phyloP scores from a whole-genome alignment of 768 basidiomycete genomes.

The Trametes cingulata region DNA sequence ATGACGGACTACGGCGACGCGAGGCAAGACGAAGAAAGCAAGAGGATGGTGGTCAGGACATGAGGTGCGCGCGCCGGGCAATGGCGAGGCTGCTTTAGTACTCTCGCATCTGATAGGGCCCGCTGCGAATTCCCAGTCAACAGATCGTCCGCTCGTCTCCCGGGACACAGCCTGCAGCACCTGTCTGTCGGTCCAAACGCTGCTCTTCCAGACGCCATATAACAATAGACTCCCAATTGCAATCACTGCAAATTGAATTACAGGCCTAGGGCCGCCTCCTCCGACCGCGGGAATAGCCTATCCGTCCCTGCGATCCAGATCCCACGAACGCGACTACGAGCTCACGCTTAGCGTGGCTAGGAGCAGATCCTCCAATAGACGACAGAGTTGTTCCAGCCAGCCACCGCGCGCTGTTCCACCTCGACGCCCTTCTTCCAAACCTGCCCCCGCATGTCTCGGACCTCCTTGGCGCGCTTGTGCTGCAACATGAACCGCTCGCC shows the following conservation, averaged over 20 bases:
- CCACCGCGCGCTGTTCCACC: constrained; percentile 65
- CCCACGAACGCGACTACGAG: constrained; percentile 2
- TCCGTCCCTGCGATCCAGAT: constrained; percentile 3
- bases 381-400: constrained; percentile 62
- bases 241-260: neutral
- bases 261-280: neutral
- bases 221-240: neutral
- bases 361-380: constrained; percentile 68
- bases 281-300: constrained; percentile 8
- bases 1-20: neutral
- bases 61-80: constrained; percentile 13
- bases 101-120: constrained; percentile 4
- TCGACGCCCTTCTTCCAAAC: constrained; percentile 59
- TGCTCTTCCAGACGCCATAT: neutral
- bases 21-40: constrained; percentile 2
- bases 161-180: constrained; percentile 1
- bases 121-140: neutral
- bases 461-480: constrained; percentile 47
- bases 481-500: constrained; percentile 63
- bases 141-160: neutral
- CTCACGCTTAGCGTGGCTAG: no score
- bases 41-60: constrained; percentile 6
- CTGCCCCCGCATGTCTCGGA: constrained; percentile 60
- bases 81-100: constrained; percentile 13
- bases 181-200: neutral